phyloP scores from a whole-genome alignment of 2,329 filamentous ascomycete genomes.

The Aspergillus sojae region DNA sequence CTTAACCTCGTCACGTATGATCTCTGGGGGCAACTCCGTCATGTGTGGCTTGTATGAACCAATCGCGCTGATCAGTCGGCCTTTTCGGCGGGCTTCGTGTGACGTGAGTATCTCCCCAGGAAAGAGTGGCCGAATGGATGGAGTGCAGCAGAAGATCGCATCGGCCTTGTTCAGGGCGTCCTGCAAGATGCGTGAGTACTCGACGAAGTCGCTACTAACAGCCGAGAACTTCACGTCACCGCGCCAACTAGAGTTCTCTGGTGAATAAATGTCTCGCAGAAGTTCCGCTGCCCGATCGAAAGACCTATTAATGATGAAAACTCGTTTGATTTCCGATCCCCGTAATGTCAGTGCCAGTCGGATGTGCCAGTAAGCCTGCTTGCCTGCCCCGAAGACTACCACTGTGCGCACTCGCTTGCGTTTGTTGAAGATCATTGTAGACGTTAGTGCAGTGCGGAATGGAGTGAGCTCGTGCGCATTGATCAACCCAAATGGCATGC shows the following conservation, averaged over 20 bases:
- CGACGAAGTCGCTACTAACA: conserved; percentile 71
- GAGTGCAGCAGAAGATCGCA: conserved; percentile 87
- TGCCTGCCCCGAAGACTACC: conserved; percentile 83
- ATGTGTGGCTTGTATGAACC: conserved; percentile 67
- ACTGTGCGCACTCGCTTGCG: conserved; percentile 74
- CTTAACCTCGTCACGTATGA: conserved; percentile 67
- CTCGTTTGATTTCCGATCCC: conserved; percentile 68
- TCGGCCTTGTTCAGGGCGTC: conserved; percentile 71
- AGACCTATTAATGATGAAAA: conserved; percentile 79
- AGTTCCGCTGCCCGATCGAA: conserved; percentile 50
- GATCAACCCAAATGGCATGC: conserved; percentile 63
- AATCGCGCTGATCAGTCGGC: conserved; percentile 47
- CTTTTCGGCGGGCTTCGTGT: conserved; percentile 47
- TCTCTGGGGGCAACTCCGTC: conserved; percentile 78
- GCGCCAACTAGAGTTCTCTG: conserved; percentile 63
- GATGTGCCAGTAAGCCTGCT: conserved; percentile 94
- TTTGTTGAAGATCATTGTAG: conserved; percentile 62
- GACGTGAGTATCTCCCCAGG: conserved; percentile 72
- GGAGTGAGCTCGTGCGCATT: conserved; percentile 71
- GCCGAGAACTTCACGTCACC: conserved; percentile 67
- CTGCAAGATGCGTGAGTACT: conserved; percentile 67
- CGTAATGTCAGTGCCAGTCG: conserved; percentile 74
- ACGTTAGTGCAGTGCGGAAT: conserved; percentile 67
- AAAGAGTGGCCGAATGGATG: conserved; percentile 74
- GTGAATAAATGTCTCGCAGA: conserved; percentile 58